These are phyloP conservation scores for Candida sp. DNA, from an alignment of 1,139 yeast species.

Conservation along the genomic window DNA sequence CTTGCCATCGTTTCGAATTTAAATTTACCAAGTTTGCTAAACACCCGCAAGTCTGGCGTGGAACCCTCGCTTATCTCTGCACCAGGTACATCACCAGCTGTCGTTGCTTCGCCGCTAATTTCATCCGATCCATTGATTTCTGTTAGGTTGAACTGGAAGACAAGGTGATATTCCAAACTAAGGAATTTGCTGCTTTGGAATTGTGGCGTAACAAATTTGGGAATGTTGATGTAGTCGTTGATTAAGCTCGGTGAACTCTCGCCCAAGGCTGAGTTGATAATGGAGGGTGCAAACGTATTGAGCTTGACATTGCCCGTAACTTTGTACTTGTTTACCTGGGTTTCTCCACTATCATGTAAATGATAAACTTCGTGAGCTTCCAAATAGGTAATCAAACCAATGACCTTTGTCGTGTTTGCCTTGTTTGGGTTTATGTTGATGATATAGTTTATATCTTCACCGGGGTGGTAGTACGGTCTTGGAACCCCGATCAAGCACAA, in stretches of 20 bases:
- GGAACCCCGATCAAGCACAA: slow-evolving; percentile 40
- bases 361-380: slow-evolving; percentile 49
- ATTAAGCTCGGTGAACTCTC: slow-evolving; percentile 16
- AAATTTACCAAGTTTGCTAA: slow-evolving; percentile 17
- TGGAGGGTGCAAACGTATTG: slow-evolving; percentile 38
- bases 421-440: slow-evolving; percentile 28
- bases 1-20: slow-evolving; percentile 33
- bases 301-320: slow-evolving; percentile 43
- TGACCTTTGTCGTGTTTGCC: slow-evolving; percentile 26
- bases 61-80: background rate
- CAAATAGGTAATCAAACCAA: slow-evolving; percentile 37
- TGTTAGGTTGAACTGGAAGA: slow-evolving; percentile 41
- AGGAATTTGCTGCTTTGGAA: slow-evolving; percentile 41
- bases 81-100: no score
- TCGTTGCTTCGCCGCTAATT: slow-evolving; percentile 1
- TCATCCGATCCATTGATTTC: slow-evolving; percentile 22
- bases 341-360: slow-evolving; percentile 11
- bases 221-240: slow-evolving; percentile 35
- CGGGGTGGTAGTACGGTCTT: slow-evolving; percentile 50
- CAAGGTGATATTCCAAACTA: slow-evolving; percentile 42
- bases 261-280: slow-evolving; percentile 18
- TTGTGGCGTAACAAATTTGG: slow-evolving; percentile 36
- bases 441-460: slow-evolving; percentile 50
- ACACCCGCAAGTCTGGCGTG: slow-evolving; percentile 5
- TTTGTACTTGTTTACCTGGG: slow-evolving; percentile 33